Evolutionary conservation across 768 basidiomycete genomes (phyloP).

Genomic region (Rhizopogon vesiculosus): DNA sequence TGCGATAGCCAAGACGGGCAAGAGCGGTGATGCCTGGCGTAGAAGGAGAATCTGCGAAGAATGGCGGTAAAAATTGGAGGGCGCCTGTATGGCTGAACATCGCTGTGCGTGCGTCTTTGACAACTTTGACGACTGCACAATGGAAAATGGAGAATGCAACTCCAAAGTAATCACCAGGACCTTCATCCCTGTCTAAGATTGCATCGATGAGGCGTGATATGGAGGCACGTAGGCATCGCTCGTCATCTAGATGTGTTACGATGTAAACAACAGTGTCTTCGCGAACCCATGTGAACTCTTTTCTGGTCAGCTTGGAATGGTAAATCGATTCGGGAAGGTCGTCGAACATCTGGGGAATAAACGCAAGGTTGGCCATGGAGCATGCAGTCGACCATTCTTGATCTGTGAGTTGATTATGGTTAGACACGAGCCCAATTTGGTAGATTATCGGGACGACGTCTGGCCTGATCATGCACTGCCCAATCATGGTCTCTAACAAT

Average conservation of each 20-base stretch:
- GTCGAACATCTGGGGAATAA: background rate
- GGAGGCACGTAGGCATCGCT: conserved; percentile 4
- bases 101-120: background rate
- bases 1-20: background rate
- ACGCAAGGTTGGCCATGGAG: background rate
- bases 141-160: background rate
- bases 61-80: conserved; percentile 1
- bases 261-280: conserved; percentile 2
- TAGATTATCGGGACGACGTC: background rate
- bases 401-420: background rate
- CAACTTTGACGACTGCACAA: background rate
- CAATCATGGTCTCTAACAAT: background rate
- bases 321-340: background rate
- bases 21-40: conserved; percentile 2
- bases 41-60: background rate
- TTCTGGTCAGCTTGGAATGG: background rate
- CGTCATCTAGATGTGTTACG: conserved; percentile 19
- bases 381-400: background rate
- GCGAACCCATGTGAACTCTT: background rate
- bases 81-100: background rate
- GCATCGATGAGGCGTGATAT: background rate
- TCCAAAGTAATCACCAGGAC: background rate
- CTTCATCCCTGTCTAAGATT: background rate
- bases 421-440: background rate
- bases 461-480: background rate